phyloP scores from a whole-genome alignment of 2,329 filamentous ascomycete species.

The Colletotrichum theobromicola region DNA sequence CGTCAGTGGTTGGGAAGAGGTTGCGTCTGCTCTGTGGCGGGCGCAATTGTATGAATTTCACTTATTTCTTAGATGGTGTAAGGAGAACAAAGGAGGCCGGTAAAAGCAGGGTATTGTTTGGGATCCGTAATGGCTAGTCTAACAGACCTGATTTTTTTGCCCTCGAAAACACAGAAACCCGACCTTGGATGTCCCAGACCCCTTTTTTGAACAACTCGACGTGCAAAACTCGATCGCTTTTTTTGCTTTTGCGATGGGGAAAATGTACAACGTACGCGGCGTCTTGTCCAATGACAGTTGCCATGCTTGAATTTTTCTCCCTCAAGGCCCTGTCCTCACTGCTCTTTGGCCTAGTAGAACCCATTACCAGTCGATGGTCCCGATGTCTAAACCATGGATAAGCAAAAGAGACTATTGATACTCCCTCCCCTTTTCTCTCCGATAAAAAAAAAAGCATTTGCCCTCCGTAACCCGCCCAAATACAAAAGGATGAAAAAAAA shows the following conservation, averaged over 20 bases:
- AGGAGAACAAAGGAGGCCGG: slow-evolving; percentile 10
- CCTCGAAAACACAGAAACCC: background rate
- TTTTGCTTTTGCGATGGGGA: background rate
- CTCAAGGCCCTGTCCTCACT: background rate
- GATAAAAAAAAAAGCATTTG: background rate
- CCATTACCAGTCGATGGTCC: background rate
- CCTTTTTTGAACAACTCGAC: background rate
- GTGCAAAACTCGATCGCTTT: background rate
- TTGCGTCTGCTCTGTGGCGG: background rate
- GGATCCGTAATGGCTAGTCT: slow-evolving; percentile 15
- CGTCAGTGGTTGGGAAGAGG: background rate
- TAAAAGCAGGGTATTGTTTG: slow-evolving; percentile 16
- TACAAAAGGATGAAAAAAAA: background rate
- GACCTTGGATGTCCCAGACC: background rate
- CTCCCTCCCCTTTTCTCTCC: background rate
- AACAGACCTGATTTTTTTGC: slow-evolving; percentile 14
- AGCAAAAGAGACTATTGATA: background rate
- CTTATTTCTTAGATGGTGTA: slow-evolving; percentile 17
- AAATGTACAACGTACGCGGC: background rate
- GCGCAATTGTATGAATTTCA: background rate
- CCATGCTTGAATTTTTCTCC: background rate
- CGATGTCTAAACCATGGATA: background rate
- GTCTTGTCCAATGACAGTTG: background rate
- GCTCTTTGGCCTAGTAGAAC: background rate
- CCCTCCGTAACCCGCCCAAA: background rate